A percentile compares a stretch with the other conserved stretches of the same genome.
phyloP scores from a whole-genome alignment of 495 filamentous ascomycete species.

The Penicillium ochrochloron region DNA sequence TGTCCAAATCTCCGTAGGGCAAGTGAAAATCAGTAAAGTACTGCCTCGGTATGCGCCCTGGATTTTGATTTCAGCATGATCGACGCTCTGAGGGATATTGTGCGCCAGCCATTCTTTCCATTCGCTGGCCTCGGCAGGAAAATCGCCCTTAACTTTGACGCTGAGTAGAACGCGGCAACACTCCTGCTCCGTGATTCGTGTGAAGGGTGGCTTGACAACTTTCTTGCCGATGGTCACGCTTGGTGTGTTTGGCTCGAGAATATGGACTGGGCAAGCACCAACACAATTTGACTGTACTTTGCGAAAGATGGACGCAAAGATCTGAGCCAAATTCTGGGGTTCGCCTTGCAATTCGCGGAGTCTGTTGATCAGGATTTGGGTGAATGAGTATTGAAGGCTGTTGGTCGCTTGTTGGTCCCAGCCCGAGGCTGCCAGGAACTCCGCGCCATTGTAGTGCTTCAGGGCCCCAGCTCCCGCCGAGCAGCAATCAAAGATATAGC shows the following conservation, averaged over 20 bases:
- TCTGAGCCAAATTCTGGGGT: background rate
- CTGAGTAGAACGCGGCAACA: too few relatives aligned
- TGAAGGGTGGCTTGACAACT: too few relatives aligned
- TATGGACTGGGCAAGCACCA: background rate
- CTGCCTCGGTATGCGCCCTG: background rate
- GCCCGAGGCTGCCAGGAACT: background rate
- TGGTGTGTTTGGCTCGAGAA: background rate
- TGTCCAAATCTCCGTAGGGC: background rate
- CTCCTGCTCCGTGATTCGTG: too few relatives aligned
- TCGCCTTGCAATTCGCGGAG: too few relatives aligned
- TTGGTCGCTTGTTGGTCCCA: background rate
- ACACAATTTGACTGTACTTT: background rate
- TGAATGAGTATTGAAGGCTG: background rate
- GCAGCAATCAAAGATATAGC: conserved; percentile 4
- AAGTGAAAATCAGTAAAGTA: background rate
- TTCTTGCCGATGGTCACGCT: background rate
- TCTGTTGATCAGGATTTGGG: background rate
- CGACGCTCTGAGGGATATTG: background rate
- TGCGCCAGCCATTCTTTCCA: background rate
- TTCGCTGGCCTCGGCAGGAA: background rate
- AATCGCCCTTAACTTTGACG: too few relatives aligned
- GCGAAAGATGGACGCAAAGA: background rate
- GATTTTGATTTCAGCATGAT: background rate
- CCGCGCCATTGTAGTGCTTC: background rate
- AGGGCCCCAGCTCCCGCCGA: background rate